phyloP scores from a whole-genome alignment of 305 asterid genomes.

The Salvia sclarea region DNA sequence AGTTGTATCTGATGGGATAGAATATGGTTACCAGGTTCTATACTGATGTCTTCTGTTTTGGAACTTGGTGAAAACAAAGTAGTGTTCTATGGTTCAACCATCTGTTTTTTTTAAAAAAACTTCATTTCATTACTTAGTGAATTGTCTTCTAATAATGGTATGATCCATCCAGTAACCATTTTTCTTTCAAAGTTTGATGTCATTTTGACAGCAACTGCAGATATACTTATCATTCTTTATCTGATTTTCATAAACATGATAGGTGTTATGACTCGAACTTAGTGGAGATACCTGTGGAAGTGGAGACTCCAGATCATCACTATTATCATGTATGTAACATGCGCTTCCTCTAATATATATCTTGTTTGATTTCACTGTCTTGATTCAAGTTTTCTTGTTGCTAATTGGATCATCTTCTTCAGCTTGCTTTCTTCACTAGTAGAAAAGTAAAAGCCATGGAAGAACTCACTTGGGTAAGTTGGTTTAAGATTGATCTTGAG shows the following conservation, averaged over 20 bases:
- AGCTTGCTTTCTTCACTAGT: slow-evolving; percentile 93
- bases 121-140: slow-evolving; percentile 5
- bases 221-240: slow-evolving; percentile 28
- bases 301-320: slow-evolving; percentile 91
- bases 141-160: slow-evolving; percentile 1
- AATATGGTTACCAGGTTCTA: not conserved
- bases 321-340: slow-evolving; percentile 73
- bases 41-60: slow-evolving; percentile 7
- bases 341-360: slow-evolving; percentile 9
- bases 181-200: slow-evolving; percentile 3
- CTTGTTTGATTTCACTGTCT: too few species aligned
- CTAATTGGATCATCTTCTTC: slow-evolving; percentile 33
- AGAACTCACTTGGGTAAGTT: slow-evolving; percentile 93
- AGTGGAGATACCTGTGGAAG: slow-evolving; percentile 93
- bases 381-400: slow-evolving; percentile 18
- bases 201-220: slow-evolving; percentile 9
- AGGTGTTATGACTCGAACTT: slow-evolving; percentile 85
- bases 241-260: slow-evolving; percentile 28
- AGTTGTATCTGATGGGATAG: slow-evolving; percentile 18
- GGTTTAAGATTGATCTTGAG: slow-evolving; percentile 14
- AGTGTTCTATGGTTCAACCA: not conserved
- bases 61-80: not conserved
- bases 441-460: slow-evolving; percentile 90
- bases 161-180: not conserved
- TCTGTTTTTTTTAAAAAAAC: not conserved